phyloP scores from a whole-genome alignment of 108 stramenopile species.

The Seminavis robusta region DNA sequence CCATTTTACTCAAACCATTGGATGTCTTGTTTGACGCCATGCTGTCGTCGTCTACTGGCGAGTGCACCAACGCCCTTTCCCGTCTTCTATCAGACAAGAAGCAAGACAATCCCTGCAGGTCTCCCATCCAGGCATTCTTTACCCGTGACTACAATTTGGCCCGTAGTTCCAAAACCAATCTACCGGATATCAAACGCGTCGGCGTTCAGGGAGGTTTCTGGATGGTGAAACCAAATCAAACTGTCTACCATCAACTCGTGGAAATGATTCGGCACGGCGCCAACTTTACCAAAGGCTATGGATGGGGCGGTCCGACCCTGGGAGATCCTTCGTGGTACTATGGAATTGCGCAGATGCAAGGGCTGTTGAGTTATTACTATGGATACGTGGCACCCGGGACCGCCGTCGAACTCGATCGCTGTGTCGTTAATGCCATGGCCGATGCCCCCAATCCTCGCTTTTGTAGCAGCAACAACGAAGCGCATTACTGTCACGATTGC shows the following conservation, averaged over 20 bases:
- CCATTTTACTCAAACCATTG: constrained; percentile 50
- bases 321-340: constrained; percentile 57
- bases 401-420: constrained; percentile 61
- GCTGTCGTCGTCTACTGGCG: constrained; percentile 15
- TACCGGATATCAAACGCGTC: no score
- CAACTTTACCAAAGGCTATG: constrained; percentile 43
- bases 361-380: constrained; percentile 73
- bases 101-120: no score
- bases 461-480: constrained; percentile 41
- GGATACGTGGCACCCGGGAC: constrained; percentile 16
- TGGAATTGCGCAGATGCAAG: constrained; percentile 53
- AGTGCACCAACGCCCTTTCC: neutral
- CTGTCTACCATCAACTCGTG: constrained; percentile 60
- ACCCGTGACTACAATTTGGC: constrained; percentile 70
- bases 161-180: no score
- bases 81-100: constrained; percentile 11
- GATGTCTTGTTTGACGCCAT: constrained; percentile 68
- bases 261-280: constrained; percentile 54
- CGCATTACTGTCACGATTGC: constrained; percentile 75
- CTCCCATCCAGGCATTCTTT: no score
- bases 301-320: constrained; percentile 52
- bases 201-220: constrained; percentile 91
- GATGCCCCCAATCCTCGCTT: constrained; percentile 76
- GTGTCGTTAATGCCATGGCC: constrained; percentile 75
- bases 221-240: constrained; percentile 56